A percentile compares a stretch with the other conserved stretches of the same genome.
phyloP scores from a whole-genome alignment of 345 rosid genomes.

The Lenwebbia sp. region DNA sequence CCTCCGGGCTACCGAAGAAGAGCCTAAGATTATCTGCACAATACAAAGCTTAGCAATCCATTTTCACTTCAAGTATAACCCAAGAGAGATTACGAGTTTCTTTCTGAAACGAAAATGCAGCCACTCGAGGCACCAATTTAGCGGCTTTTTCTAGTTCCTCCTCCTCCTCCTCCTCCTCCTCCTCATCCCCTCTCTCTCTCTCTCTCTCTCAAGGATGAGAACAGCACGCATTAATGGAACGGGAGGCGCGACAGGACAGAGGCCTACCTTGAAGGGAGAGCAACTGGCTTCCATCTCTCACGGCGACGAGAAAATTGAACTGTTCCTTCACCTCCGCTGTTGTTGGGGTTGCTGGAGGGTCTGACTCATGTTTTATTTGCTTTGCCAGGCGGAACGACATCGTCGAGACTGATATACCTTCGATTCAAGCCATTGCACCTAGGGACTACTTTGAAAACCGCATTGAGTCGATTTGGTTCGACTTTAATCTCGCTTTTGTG shows the following conservation, averaged over 20 bases:
- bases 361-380: background rate
- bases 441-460: background rate
- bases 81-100: background rate
- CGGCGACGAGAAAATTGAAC: background rate
- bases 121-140: background rate
- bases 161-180: background rate
- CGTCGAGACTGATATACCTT: background rate
- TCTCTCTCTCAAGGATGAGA: background rate
- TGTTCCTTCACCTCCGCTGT: background rate
- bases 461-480: background rate
- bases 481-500: background rate
- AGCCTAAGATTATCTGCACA: slow-evolving; percentile 74
- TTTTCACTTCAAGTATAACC: background rate
- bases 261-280: slow-evolving; percentile 40
- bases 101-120: background rate
- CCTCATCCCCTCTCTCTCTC: background rate
- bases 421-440: background rate
- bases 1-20: slow-evolving; percentile 65
- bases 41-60: background rate
- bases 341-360: background rate
- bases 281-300: slow-evolving; percentile 27
- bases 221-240: background rate
- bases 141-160: background rate
- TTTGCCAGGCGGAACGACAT: background rate
- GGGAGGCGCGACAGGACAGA: background rate